phyloP scores from a whole-genome alignment of 805 yeast species.

The Yamadazyma tumulicola region DNA sequence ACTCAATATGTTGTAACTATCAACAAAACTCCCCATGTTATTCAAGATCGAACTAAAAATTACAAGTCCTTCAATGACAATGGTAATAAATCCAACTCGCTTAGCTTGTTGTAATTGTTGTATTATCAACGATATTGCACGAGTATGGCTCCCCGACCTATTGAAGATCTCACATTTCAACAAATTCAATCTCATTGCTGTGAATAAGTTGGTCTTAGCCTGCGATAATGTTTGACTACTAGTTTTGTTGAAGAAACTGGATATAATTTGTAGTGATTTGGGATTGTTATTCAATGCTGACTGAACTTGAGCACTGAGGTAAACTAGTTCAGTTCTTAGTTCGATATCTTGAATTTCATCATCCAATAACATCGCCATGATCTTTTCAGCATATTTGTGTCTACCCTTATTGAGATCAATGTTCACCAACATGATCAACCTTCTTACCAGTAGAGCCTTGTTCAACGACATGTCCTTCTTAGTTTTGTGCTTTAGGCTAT shows the following conservation, averaged over 20 bases:
- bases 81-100: slow-evolving; percentile 41
- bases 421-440: slow-evolving; percentile 36
- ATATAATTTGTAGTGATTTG: slow-evolving; percentile 22
- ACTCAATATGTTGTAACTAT: slow-evolving; percentile 40
- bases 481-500: slow-evolving; percentile 22
- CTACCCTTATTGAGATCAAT: slow-evolving; percentile 38
- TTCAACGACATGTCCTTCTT: slow-evolving; percentile 35
- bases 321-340: slow-evolving; percentile 23
- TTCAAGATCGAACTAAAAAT: slow-evolving; percentile 44
- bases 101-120: slow-evolving; percentile 50
- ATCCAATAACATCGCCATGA: slow-evolving; percentile 27
- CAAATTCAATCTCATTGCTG: slow-evolving; percentile 45
- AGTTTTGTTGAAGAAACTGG: slow-evolving; percentile 15
- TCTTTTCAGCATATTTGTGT: slow-evolving; percentile 26
- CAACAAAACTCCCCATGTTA: slow-evolving; percentile 37
- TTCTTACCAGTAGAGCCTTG: slow-evolving; percentile 39
- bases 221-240: slow-evolving; percentile 14
- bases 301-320: slow-evolving; percentile 28
- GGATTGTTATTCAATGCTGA: slow-evolving; percentile 29
- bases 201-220: slow-evolving; percentile 31
- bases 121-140: slow-evolving; percentile 48
- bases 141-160: slow-evolving; percentile 40
- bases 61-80: slow-evolving; percentile 46
- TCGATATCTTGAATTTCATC: slow-evolving; percentile 31
- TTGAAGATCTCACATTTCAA: slow-evolving; percentile 45